Evolutionary conservation across 148 eudicot species (phyloP).

Genomic region (Nyssa sinensis): DNA sequence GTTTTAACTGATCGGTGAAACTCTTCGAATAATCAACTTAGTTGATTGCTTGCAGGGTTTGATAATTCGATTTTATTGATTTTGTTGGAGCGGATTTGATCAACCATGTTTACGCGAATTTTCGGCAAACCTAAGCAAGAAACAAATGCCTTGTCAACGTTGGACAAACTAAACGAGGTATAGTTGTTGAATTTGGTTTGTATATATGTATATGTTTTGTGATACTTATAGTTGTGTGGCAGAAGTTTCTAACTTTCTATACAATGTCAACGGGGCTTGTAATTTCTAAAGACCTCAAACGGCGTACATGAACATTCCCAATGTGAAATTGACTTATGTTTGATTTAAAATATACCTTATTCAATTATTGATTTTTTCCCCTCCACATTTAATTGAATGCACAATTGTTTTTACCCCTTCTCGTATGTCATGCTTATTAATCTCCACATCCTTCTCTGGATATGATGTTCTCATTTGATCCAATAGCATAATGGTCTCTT

Average conservation of each 20-base stretch:
- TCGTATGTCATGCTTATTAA: not conserved
- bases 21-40: too few relatives aligned
- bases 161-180: conserved; percentile 30
- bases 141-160: conserved; percentile 14
- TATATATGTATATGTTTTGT: too few relatives aligned
- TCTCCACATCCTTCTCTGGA: not conserved
- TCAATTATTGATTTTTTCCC: not conserved
- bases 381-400: not conserved
- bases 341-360: not conserved
- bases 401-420: not conserved
- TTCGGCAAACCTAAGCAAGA: conserved; percentile 26
- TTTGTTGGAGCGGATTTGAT: not conserved
- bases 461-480: too few relatives aligned
- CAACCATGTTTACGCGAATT: conserved; percentile 24
- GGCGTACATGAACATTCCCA: not conserved
- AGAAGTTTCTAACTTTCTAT: too few relatives aligned
- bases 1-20: too few relatives aligned
- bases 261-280: not conserved
- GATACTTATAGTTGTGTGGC: too few relatives aligned
- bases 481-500: too few relatives aligned
- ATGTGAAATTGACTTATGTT: not conserved
- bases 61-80: not conserved
- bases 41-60: not conserved
- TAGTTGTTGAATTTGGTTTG: not conserved
- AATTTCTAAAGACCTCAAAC: not conserved